Evolutionary conservation across 345 rosid genomes (phyloP).

Genomic region (Citrus sp.): DNA sequence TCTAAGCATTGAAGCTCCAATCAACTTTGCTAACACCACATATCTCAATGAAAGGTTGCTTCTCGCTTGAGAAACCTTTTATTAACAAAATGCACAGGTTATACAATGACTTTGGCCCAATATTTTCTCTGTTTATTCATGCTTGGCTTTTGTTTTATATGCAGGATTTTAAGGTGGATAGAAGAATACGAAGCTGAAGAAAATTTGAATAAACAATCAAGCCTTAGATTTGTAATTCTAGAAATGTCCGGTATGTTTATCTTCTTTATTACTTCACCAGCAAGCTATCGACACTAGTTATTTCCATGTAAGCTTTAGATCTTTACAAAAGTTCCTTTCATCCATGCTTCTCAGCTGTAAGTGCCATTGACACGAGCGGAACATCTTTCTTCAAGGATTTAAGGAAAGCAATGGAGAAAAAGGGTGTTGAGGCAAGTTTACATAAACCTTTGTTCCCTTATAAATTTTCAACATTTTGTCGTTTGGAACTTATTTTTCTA

Average conservation of each 20-base stretch:
- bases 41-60: slow-evolving; percentile 84
- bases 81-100: background rate
- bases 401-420: slow-evolving; percentile 55
- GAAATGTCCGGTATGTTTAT: slow-evolving; percentile 64
- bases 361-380: slow-evolving; percentile 84
- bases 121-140: background rate
- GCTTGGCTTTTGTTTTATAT: background rate
- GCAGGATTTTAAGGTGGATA: slow-evolving; percentile 77
- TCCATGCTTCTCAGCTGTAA: slow-evolving; percentile 51
- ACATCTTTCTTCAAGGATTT: slow-evolving; percentile 62
- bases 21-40: slow-evolving; percentile 81
- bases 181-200: slow-evolving; percentile 70
- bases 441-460: background rate
- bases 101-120: background rate
- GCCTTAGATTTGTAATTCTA: slow-evolving; percentile 54
- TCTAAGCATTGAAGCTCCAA: slow-evolving; percentile 73
- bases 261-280: background rate
- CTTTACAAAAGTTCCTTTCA: background rate
- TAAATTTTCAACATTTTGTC: background rate
- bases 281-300: background rate
- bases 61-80: background rate
- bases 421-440: slow-evolving; percentile 48
- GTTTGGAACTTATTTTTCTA: background rate
- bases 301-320: background rate
- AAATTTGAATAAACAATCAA: slow-evolving; percentile 45